Evolutionary conservation across 2,329 filamentous ascomycete species (phyloP).

Genomic region (Keithomyces neogunnii): DNA sequence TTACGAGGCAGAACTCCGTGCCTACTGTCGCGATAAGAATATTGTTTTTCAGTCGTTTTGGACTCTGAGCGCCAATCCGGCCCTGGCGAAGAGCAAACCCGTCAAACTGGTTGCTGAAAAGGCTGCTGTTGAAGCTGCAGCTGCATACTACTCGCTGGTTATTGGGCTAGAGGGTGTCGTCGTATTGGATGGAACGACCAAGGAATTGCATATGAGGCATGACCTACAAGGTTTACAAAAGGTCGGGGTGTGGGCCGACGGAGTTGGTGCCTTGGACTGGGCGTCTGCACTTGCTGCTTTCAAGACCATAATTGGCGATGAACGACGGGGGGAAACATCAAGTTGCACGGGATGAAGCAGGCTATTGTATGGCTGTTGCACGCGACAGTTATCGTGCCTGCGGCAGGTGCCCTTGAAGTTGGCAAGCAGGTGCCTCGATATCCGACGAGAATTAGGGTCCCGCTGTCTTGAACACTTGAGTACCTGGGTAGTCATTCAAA

Average conservation of each 20-base stretch:
- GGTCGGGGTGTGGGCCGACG: constrained; percentile 33
- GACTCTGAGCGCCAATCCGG: constrained; percentile 40
- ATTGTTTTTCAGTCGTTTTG: constrained; percentile 47
- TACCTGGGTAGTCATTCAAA: too few species aligned
- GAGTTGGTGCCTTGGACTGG: constrained; percentile 40
- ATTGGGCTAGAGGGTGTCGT: constrained; percentile 34
- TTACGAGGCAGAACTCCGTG: constrained; percentile 53
- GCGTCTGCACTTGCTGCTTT: constrained; percentile 36
- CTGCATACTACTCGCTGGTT: constrained; percentile 39
- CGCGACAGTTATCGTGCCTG: too few species aligned
- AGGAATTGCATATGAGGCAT: constrained; percentile 37
- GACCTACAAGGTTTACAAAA: constrained; percentile 36
- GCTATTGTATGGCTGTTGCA: too few species aligned
- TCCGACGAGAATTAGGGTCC: too few species aligned
- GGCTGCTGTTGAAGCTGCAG: constrained; percentile 26
- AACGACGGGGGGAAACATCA: background rate
- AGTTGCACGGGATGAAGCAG: too few species aligned
- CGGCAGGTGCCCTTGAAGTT: too few species aligned
- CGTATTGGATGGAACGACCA: constrained; percentile 39
- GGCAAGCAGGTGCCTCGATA: too few species aligned
- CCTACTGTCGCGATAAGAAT: constrained; percentile 31
- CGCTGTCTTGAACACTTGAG: too few species aligned
- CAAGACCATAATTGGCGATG: constrained; percentile 26
- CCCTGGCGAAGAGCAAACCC: constrained; percentile 30
- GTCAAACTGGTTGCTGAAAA: constrained; percentile 40